Conservation (phyloP, 306 rosid species). For the Cucurbita moschata region DNA sequence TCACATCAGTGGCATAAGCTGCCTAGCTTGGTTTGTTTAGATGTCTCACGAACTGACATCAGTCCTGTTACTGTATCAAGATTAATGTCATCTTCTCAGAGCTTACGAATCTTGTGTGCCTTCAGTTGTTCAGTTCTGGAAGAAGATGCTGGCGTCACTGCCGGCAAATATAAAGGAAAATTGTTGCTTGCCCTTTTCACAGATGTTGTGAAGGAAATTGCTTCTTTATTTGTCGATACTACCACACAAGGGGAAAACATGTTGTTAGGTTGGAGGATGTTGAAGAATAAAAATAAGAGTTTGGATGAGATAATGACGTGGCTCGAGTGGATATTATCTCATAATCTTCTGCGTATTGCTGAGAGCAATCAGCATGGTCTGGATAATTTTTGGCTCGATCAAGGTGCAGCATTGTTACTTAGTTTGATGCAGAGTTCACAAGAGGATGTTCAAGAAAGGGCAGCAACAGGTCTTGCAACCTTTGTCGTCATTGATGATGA, state of each 20-base stretch:
- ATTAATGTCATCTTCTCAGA: conserved; percentile 54
- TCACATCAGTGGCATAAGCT: conserved; percentile 82
- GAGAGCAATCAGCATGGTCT: conserved; percentile 91
- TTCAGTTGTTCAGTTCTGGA: conserved; percentile 78
- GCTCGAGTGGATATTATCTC: conserved; percentile 99
- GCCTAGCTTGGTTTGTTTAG: conserved; percentile 73
- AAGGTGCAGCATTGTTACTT: conserved; percentile 84
- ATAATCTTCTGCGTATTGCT: conserved; percentile 85
- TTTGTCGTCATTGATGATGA: conserved; percentile 98
- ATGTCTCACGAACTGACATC: conserved; percentile 90
- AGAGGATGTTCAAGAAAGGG: conserved; percentile 99
- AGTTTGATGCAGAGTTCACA: conserved; percentile 94
- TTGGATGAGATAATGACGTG: conserved; percentile 73
- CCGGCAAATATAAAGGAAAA: conserved; percentile 62
- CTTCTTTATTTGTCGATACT: conserved; percentile 56
- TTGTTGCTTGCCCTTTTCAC: conserved; percentile 62
- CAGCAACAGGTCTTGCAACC: conserved; percentile 98
- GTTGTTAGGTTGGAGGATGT: conserved; percentile 77
- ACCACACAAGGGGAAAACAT: conserved; percentile 52
- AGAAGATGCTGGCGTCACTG: conserved; percentile 49
- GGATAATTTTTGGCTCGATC: conserved; percentile 87
- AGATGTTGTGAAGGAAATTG: conserved; percentile 71
- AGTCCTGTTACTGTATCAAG: conserved; percentile 64
- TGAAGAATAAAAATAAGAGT: conserved; percentile 43
- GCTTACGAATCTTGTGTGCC: conserved; percentile 76